Percentiles rank a stretch among this genome's conserved stretches.
Conservation (phyloP, 495 filamentous ascomycete species). For the Parathielavia hyrcaniae region DNA sequence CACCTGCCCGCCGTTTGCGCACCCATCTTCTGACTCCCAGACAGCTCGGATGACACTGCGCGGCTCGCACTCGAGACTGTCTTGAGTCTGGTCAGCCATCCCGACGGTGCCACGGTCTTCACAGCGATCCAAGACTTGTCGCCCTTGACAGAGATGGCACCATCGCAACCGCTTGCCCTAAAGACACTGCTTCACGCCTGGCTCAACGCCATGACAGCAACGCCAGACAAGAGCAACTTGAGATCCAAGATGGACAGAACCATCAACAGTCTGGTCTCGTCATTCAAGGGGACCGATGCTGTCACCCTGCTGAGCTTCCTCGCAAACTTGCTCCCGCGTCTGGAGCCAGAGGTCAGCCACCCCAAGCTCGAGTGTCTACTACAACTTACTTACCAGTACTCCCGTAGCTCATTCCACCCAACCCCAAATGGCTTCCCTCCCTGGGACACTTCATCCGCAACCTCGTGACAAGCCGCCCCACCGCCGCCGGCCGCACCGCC, state of each 20-base stretch:
- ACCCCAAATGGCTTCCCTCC: slow-evolving; percentile 42
- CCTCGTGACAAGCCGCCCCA: slow-evolving; percentile 44
- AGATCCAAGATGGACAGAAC: slow-evolving; percentile 39
- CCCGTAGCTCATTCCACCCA: slow-evolving; percentile 25
- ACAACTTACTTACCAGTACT: neutral
- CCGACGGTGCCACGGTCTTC: slow-evolving; percentile 43
- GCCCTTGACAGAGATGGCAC: slow-evolving; percentile 48
- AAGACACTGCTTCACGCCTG: slow-evolving; percentile 50
- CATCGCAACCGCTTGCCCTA: slow-evolving; percentile 46
- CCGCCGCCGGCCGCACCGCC: slow-evolving; percentile 40
- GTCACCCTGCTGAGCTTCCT: slow-evolving; percentile 47
- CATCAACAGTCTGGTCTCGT: slow-evolving; percentile 40
- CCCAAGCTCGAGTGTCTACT: neutral
- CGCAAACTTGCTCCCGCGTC: slow-evolving; percentile 37
- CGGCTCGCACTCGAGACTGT: slow-evolving; percentile 50
- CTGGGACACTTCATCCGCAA: slow-evolving; percentile 38
- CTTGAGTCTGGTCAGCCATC: slow-evolving; percentile 41
- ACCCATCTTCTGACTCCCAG: slow-evolving; percentile 26
- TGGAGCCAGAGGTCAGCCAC: slow-evolving; percentile 37
- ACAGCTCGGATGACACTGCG: slow-evolving; percentile 47
- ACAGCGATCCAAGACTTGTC: slow-evolving; percentile 42
- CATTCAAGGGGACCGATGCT: slow-evolving; percentile 47
- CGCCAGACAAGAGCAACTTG: slow-evolving; percentile 27
- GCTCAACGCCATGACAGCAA: slow-evolving; percentile 33
- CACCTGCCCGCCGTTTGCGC: neutral